Evolutionary conservation across 108 stramenopile species (phyloP), one percentile per base, ranked within the genome.

Genomic region (Pseudonitzschia pungens): DNA sequence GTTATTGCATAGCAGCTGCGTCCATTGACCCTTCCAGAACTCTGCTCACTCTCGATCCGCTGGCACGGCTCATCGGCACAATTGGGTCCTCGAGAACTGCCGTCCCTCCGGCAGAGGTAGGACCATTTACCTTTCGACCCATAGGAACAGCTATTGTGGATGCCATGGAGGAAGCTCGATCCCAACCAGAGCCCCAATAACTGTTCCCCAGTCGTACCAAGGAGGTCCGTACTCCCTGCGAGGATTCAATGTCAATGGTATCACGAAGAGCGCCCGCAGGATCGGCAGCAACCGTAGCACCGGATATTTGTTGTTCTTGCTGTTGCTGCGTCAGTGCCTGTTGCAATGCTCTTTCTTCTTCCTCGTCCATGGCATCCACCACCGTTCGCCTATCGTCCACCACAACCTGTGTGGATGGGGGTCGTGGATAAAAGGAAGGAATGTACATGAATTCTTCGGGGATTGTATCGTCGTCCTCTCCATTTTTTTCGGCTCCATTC

Each of bases 11-110:
- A 24, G 79, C 74, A 1, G 82, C 72, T 29, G 80, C 73, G 77
- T 88, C 87, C 84, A 88, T 76, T 27, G 82, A 83, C 28, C 87
- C 87, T 58, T 88, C 87, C 77, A 88, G 43, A 43, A 88, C 84
- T 16, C 81, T 75, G 72, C 84, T 84, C 36, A 93, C 84, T 70
- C 92, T 77, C 10, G 92, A 87, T 65, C 84, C 84, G 80, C 90
- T 91, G 18, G 92, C 89, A 62, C 89, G 77, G 48, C 76, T 77
- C 57, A 94, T 68, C 1, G 92, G 92, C 29, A 79, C 69, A 56
- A 94, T 74, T 14, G 66, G 69, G 11, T 33, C 66, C 33, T 68
- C 55, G 1, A 64, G 26, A 22, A 64, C 22, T 42, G 57, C 26
- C 58, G 71, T 33, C 63, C 24, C 44, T 40, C 45, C 68, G n/a